Evolutionary conservation across 2,329 filamentous ascomycete genomes (phyloP), one percentile per base, ranked within the genome.

Genomic region (Hyphodiscus sp.): DNA sequence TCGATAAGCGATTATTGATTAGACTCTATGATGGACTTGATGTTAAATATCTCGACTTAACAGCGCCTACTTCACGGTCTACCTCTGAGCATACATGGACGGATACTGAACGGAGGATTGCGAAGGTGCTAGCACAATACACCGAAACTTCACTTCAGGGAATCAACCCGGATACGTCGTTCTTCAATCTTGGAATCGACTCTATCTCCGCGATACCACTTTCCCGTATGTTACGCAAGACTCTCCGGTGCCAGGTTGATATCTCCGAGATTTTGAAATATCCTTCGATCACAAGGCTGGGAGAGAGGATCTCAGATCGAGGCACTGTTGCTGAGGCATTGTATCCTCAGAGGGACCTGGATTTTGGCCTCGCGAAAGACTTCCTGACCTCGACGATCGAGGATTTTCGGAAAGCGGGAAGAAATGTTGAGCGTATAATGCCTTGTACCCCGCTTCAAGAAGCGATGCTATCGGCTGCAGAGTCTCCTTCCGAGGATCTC

Each of bases 361-460:
- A 61, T n/a, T 67, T 66, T 49, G 53, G 48, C 5, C 61, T 68
- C 30, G 56, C 61, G 20, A 18, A 57, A 9, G 46, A 53, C 0
- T 65, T 67, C 46, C 9, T 57, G 16, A 15, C 43, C 13, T 57
- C 53, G 7, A 65, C 57, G 5, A 53, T 48, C 1, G 41, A 50
- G 3, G 49, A 30, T 2, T 67, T 68, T 49, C n/a, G 47, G 15
- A 30, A 49, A 13, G 48, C 45, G 23, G 57, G 65, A 20, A 59
- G 68, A 4, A 45, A 60, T 0, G 72, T 87, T 2, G 69, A 78
- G 29, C 74, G 72, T 1, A 75, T 95, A 9, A 71, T 91, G 5
- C 91, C 91, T 0, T 96, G 91, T 65, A 95, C 90, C 1, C 87
- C 91, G 0, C 72, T 96, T 0, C 91, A 96, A 67, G 87, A 95